Percentiles rank a stretch among this genome's conserved stretches.
phyloP scores from a whole-genome alignment of 2,329 filamentous ascomycete species.

The Elsinoe arachidis region DNA sequence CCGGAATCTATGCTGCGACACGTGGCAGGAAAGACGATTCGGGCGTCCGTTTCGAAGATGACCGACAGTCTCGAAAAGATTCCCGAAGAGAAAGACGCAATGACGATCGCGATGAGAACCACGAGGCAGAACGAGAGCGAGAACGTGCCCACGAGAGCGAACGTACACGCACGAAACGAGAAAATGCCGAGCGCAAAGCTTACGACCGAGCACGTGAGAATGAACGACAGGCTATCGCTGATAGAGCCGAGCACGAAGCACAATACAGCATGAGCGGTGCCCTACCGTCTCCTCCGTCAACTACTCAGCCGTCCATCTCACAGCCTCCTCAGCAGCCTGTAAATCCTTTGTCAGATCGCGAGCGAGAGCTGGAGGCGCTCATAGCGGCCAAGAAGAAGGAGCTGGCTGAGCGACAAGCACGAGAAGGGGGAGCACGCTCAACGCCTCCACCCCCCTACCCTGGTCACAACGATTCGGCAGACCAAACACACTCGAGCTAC shows the following conservation, averaged over 20 bases:
- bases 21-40: slow-evolving; percentile 27
- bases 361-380: slow-evolving; percentile 4
- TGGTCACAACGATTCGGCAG: slow-evolving; percentile 3
- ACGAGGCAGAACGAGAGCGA: slow-evolving; percentile 13
- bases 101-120: slow-evolving; percentile 21
- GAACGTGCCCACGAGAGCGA: slow-evolving; percentile 24
- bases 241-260: neutral
- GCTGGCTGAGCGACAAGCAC: slow-evolving; percentile 5
- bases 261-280: slow-evolving; percentile 12
- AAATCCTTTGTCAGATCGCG: neutral
- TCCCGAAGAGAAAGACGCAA: slow-evolving; percentile 26
- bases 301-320: no score
- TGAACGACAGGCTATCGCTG: slow-evolving; percentile 5
- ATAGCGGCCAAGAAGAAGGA: slow-evolving; percentile 8
- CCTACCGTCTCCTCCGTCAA: neutral
- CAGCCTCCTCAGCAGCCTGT: neutral
- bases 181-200: slow-evolving; percentile 15
- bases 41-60: slow-evolving; percentile 50
- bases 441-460: neutral
- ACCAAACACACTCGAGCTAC: neutral
- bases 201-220: slow-evolving; percentile 9
- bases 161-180: slow-evolving; percentile 9
- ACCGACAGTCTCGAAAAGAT: slow-evolving; percentile 47
- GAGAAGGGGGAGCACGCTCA: neutral
- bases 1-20: slow-evolving; percentile 25